phyloP scores from a whole-genome alignment of 306 rosid genomes.

The Gynostemma pentaphyllum region DNA sequence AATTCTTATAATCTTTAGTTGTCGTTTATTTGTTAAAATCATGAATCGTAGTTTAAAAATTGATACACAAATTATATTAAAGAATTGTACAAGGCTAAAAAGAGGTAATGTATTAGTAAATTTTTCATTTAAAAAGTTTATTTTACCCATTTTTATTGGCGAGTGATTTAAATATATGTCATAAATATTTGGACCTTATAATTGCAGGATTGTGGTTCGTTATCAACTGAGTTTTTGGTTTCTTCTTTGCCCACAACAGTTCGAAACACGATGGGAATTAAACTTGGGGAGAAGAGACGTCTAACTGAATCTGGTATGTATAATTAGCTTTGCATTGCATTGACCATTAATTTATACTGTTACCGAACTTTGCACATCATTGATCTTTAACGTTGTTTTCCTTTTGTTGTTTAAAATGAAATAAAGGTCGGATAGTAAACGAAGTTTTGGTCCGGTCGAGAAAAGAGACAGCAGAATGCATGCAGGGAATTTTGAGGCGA shows the following conservation, averaged over 20 bases:
- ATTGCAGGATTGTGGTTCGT: slow-evolving; percentile 51
- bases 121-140: too few species aligned
- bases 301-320: slow-evolving; percentile 57
- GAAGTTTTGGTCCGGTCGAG: slow-evolving; percentile 37
- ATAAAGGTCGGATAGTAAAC: slow-evolving; percentile 31
- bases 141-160: too few species aligned
- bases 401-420: too few species aligned
- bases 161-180: too few species aligned
- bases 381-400: too few species aligned
- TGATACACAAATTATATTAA: too few species aligned
- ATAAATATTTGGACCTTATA: slow-evolving; percentile 12
- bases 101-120: too few species aligned
- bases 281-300: slow-evolving; percentile 32
- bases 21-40: too few species aligned
- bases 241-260: slow-evolving; percentile 55
- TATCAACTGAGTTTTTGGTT: slow-evolving; percentile 39
- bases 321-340: background rate
- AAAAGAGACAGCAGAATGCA: slow-evolving; percentile 62
- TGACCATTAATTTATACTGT: too few species aligned
- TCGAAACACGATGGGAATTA: slow-evolving; percentile 44
- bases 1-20: too few species aligned
- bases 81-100: too few species aligned
- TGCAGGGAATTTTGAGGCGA: slow-evolving; percentile 51
- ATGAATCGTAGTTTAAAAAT: too few species aligned
- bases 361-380: background rate